Evolutionary conservation across 2,329 filamentous ascomycete genomes (phyloP).

Genomic region (Colletotrichum brevisporum): DNA sequence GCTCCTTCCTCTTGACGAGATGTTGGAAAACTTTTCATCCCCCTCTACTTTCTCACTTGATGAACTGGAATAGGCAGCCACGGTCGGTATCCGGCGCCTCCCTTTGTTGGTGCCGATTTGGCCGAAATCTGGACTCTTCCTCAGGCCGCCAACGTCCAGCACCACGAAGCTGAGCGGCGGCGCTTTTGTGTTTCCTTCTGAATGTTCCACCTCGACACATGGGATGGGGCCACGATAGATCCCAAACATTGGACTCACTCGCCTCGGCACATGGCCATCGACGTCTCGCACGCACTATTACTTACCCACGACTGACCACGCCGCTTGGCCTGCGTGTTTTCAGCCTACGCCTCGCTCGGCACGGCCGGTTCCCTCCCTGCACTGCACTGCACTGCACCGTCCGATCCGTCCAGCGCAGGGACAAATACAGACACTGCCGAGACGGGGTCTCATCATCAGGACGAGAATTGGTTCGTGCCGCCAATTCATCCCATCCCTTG

Average conservation of each 20-base stretch:
- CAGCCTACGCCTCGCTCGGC: conserved; percentile 10
- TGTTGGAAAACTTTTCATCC: too few species aligned
- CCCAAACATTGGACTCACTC: conserved; percentile 39
- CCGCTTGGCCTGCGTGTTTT: background rate
- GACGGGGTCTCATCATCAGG: background rate
- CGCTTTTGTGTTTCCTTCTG: conserved; percentile 5
- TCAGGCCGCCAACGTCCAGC: background rate
- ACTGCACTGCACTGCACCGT: background rate
- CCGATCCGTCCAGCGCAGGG: conserved; percentile 1
- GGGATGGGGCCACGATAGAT: conserved; percentile 25
- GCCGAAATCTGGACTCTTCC: background rate
- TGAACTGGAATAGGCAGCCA: too few species aligned
- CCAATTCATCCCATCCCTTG: background rate
- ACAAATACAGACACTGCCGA: background rate
- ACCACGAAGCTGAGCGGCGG: background rate
- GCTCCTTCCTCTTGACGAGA: too few species aligned
- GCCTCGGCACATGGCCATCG: conserved; percentile 6
- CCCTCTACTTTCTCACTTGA: too few species aligned
- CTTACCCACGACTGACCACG: conserved; percentile 12
- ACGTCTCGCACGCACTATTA: background rate
- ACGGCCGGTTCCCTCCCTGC: conserved; percentile 20
- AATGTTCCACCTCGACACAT: conserved; percentile 21
- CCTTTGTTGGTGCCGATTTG: conserved; percentile 6
- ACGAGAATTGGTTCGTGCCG: background rate
- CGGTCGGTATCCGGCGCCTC: background rate